Base-by-base conservation (phyloP, 2,329 filamentous ascomycete genomes). In the Arthrobotrys sinensis region DNA sequence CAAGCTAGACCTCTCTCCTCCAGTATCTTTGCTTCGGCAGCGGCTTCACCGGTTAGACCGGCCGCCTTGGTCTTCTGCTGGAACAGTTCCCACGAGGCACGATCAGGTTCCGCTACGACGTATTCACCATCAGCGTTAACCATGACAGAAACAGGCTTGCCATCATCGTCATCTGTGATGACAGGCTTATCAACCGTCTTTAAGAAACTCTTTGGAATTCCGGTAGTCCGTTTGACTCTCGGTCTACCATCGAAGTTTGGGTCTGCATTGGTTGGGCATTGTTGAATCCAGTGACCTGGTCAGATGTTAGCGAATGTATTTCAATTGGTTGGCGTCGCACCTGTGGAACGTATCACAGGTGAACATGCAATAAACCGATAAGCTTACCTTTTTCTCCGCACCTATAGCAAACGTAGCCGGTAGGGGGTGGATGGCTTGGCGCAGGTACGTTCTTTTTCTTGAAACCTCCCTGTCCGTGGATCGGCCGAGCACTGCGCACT, bases 181-280 rank as follows among this genome's bases (percentile, higher is more conserved):
- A 92, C 90, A 62, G 93, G 93, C 86, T 97, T 97, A 83, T 98
- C 95, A 70, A 99, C 92, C 76, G 94, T 97, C 85, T 96, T 96
- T 81, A 98, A 87, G 84, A 99, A 96, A 1, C 95, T 97, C 80
- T 93, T 92, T 16, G 96, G 96, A 81, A 99, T 99, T 81, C 96
- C 96, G 48, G 96, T 99, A 3, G 96, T 98, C 79, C 95, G 91
- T 87, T 97, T 98, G 80, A 98, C 93, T 78, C 95, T 91, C 62
- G 94, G 93, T 67, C 93, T 92, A 81, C 94, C 94, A 85, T 99
- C 96, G 84, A 94, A 98, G 79, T 94, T 94, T 2, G 96, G 95
- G 81, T 99, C 94, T 84, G 97, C 93, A 84, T 99, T 99, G n/a
- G 95, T 99, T 5, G 96, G 96, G 83, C 96, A 99, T 65, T 93